These are phyloP conservation scores for Cyberlindnera mrakii DNA, from an alignment of 805 yeast genomes.

Conservation along the genomic window DNA sequence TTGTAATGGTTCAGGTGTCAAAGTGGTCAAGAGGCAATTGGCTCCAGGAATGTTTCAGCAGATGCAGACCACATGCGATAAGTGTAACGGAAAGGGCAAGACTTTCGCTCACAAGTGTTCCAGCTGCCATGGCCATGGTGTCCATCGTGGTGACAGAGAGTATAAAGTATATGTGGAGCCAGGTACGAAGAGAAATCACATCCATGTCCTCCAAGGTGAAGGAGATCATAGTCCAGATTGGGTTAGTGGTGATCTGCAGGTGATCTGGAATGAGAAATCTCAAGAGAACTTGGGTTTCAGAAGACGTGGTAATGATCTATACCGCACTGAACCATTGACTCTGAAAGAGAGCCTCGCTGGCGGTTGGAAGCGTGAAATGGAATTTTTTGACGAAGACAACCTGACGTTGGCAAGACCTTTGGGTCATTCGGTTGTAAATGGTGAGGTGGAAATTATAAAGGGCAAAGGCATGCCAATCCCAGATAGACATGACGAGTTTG, in stretches of 20 bases:
- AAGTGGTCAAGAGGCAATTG: slow-evolving; percentile 60
- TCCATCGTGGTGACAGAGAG: slow-evolving; percentile 46
- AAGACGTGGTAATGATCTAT: slow-evolving; percentile 67
- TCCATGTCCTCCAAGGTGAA: slow-evolving; percentile 60
- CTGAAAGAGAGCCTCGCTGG: slow-evolving; percentile 71
- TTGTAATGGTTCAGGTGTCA: slow-evolving; percentile 75
- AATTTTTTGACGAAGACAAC: slow-evolving; percentile 58
- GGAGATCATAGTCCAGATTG: slow-evolving; percentile 82
- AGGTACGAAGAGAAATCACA: slow-evolving; percentile 61
- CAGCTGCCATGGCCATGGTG: slow-evolving; percentile 66
- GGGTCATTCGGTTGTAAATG: slow-evolving; percentile 52
- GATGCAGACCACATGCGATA: slow-evolving; percentile 71
- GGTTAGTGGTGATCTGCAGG: slow-evolving; percentile 71
- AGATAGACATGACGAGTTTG: slow-evolving; percentile 38
- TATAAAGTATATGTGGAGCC: slow-evolving; percentile 60
- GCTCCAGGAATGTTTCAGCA: slow-evolving; percentile 91
- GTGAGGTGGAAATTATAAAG: slow-evolving; percentile 63
- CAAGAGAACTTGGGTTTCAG: slow-evolving; percentile 74
- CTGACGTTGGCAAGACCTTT: slow-evolving; percentile 37
- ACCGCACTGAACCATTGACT: slow-evolving; percentile 73
- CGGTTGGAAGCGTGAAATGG: slow-evolving; percentile 69
- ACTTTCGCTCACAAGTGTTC: slow-evolving; percentile 59
- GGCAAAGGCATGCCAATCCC: slow-evolving; percentile 84
- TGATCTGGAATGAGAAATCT: slow-evolving; percentile 52
- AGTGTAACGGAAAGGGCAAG: slow-evolving; percentile 75